These are phyloP conservation scores for Sugiyamaella americana DNA, from an alignment of 805 yeast genomes.

Conservation along the genomic window DNA sequence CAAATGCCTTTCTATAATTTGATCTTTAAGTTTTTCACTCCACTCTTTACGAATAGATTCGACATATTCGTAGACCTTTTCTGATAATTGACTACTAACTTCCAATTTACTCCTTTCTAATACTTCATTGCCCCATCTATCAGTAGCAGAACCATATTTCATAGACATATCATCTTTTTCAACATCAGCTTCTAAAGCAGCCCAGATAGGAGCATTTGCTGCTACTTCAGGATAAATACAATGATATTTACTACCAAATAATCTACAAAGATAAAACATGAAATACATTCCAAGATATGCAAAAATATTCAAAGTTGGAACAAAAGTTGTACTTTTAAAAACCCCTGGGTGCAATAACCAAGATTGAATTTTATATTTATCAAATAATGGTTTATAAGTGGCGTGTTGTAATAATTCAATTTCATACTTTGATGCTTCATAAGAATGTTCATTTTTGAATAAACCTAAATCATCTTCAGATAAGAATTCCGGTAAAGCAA, in stretches of 20 bases:
- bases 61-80: conserved; percentile 60
- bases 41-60: conserved; percentile 55
- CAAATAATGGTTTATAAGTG: conserved; percentile 46
- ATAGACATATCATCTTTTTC: conserved; percentile 42
- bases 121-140: conserved; percentile 58
- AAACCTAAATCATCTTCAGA: conserved; percentile 73
- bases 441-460: conserved; percentile 56
- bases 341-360: conserved; percentile 93
- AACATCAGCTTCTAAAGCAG: conserved; percentile 50
- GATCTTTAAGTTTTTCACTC: conserved; percentile 70
- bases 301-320: conserved; percentile 65
- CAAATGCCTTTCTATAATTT: conserved; percentile 46
- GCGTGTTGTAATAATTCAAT: conserved; percentile 79
- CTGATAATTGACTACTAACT: conserved; percentile 43
- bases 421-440: conserved; percentile 87
- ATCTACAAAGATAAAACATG: conserved; percentile 76
- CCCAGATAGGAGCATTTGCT: conserved; percentile 79
- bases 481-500: conserved; percentile 70
- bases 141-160: conserved; percentile 69
- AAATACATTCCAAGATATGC: conserved; percentile 82
- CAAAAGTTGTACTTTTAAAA: conserved; percentile 76
- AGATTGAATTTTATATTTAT: conserved; percentile 52
- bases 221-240: conserved; percentile 84
- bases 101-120: conserved; percentile 38
- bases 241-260: conserved; percentile 81